These are phyloP conservation scores for Lasiodiplodia gonubiensis DNA, from an alignment of 2,329 filamentous ascomycete species.

Conservation along the genomic window DNA sequence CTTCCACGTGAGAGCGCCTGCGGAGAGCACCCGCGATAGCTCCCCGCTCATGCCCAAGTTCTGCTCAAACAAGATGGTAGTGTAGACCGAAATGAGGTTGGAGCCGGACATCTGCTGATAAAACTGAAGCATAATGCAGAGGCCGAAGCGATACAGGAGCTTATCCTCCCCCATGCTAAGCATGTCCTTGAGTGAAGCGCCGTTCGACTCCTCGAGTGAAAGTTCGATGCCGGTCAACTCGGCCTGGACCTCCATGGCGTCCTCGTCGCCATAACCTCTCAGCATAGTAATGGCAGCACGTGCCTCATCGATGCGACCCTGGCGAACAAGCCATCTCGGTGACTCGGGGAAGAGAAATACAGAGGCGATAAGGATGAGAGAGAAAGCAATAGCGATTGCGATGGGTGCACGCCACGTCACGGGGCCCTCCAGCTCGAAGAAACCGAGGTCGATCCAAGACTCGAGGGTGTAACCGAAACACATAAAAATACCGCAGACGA, in stretches of 20 bases:
- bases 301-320: conserved; percentile 62
- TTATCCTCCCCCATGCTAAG: conserved; percentile 58
- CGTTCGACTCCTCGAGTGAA: conserved; percentile 54
- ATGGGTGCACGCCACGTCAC: conserved; percentile 53
- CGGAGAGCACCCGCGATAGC: conserved; percentile 50
- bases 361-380: conserved; percentile 37
- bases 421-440: conserved; percentile 43
- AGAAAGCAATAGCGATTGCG: conserved; percentile 38
- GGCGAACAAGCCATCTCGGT: conserved; percentile 58
- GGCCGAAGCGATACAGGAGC: conserved; percentile 58
- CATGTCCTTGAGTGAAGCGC: conserved; percentile 51
- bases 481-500: conserved; percentile 55
- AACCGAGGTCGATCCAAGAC: conserved; percentile 57
- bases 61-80: conserved; percentile 35
- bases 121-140: conserved; percentile 58
- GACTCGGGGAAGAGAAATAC: conserved; percentile 48
- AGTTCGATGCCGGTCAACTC: conserved; percentile 58
- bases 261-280: conserved; percentile 42
- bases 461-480: conserved; percentile 52
- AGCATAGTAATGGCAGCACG: conserved; percentile 45
- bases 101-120: conserved; percentile 59
- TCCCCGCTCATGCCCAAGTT: conserved; percentile 46
- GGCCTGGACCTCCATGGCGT: conserved; percentile 46
- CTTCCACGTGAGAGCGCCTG: conserved; percentile 62
- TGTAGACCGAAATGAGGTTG: conserved; percentile 58